Percentiles rank a stretch among this genome's conserved stretches.
Evolutionary conservation across 768 basidiomycete genomes (phyloP).

Genomic region (Cystobasidium onofrii): DNA sequence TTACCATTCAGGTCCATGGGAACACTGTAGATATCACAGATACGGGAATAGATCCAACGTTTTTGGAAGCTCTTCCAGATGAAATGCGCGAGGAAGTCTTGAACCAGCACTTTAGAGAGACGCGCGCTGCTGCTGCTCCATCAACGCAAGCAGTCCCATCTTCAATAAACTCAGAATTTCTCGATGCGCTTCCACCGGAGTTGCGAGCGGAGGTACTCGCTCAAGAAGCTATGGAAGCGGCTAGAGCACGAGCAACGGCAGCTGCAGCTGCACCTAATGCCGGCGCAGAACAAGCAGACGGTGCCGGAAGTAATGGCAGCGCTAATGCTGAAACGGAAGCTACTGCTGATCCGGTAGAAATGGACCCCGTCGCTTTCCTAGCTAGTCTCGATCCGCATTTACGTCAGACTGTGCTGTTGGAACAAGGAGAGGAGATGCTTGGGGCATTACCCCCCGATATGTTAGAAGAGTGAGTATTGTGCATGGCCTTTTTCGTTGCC

Average conservation of each 20-base stretch:
- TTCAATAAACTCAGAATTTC: slow-evolving; percentile 86
- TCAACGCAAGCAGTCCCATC: slow-evolving; percentile 62
- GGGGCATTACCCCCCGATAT: slow-evolving; percentile 74
- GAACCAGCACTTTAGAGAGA: slow-evolving; percentile 92
- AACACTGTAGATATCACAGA: slow-evolving; percentile 93
- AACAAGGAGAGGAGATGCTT: slow-evolving; percentile 63
- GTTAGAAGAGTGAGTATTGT: slow-evolving; percentile 56
- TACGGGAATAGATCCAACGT: slow-evolving; percentile 95
- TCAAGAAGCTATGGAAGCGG: slow-evolving; percentile 70
- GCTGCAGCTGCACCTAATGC: slow-evolving; percentile 42
- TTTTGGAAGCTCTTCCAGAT: slow-evolving; percentile 93
- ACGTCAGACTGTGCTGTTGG: slow-evolving; percentile 80
- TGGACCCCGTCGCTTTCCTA: slow-evolving; percentile 83
- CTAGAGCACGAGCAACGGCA: slow-evolving; percentile 43
- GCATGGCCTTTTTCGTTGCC: no score
- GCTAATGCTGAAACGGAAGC: slow-evolving; percentile 1
- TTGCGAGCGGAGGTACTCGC: slow-evolving; percentile 94
- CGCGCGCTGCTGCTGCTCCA: slow-evolving; percentile 60
- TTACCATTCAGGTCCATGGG: slow-evolving; percentile 86
- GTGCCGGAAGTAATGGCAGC: neutral
- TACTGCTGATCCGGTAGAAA: slow-evolving; percentile 53
- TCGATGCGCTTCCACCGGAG: slow-evolving; percentile 90
- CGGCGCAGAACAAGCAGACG: slow-evolving; percentile 37
- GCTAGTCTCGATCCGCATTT: slow-evolving; percentile 71
- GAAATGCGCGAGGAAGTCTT: slow-evolving; percentile 98